Evolutionary conservation across 2,329 filamentous ascomycete genomes (phyloP).

Genomic region (Colletotrichum sp.): DNA sequence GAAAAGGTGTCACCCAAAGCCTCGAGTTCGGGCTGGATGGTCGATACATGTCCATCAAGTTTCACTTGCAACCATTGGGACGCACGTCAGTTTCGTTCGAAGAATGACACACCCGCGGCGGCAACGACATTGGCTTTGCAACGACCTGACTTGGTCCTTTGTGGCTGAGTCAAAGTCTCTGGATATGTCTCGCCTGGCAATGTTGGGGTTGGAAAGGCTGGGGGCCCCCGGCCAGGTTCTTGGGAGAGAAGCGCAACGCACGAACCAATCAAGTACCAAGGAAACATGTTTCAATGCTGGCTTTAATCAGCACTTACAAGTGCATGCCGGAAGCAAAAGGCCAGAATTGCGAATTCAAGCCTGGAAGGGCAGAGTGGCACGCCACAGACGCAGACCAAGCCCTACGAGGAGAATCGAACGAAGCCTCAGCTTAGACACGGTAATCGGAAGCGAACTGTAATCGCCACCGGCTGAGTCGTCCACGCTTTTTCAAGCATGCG

Average conservation of each 20-base stretch:
- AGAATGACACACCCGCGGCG: background rate
- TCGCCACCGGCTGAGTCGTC: background rate
- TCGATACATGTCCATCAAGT: background rate
- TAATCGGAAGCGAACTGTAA: background rate
- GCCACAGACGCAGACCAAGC: slow-evolving; percentile 3
- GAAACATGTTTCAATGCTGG: background rate
- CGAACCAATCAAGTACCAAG: background rate
- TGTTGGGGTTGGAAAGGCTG: background rate
- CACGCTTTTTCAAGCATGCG: background rate
- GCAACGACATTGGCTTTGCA: background rate
- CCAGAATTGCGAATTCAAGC: background rate
- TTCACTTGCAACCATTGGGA: background rate
- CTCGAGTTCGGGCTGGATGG: background rate
- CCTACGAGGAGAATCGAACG: background rate
- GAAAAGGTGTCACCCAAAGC: background rate
- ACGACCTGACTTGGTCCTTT: background rate
- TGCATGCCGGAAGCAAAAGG: background rate
- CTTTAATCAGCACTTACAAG: background rate
- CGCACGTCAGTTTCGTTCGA: background rate
- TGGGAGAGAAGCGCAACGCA: background rate
- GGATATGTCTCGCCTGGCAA: background rate
- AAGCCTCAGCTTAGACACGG: background rate
- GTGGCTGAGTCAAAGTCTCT: background rate
- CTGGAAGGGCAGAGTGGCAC: background rate
- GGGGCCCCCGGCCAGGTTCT: background rate